These are phyloP conservation scores for Harrya chromipes DNA, from an alignment of 768 basidiomycete species.

Conservation along the genomic window DNA sequence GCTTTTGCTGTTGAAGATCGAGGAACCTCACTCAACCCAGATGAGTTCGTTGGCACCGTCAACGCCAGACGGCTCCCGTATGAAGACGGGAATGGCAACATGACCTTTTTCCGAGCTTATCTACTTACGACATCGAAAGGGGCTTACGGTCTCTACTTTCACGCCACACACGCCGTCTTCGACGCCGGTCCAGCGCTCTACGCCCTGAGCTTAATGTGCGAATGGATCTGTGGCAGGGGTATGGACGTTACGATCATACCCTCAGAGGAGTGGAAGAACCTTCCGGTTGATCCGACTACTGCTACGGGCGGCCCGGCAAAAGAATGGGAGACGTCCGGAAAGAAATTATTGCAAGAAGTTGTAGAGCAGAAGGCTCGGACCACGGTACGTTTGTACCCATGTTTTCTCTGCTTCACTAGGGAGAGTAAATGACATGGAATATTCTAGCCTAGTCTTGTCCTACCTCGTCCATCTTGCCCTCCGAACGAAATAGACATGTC, in stretches of 20 bases:
- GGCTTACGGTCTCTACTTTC: slow-evolving; percentile 24
- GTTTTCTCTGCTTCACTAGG: neutral
- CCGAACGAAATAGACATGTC: slow-evolving; percentile 4
- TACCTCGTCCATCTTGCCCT: slow-evolving; percentile 7
- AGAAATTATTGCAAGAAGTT: slow-evolving; percentile 12
- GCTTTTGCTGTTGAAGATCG: slow-evolving; percentile 16
- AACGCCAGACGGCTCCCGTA: slow-evolving; percentile 21
- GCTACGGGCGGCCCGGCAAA: slow-evolving; percentile 21
- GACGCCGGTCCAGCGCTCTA: slow-evolving; percentile 22
- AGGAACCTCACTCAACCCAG: slow-evolving; percentile 11
- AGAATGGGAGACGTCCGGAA: slow-evolving; percentile 17
- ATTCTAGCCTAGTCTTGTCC: slow-evolving; percentile 6
- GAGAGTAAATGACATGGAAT: neutral
- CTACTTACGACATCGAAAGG: slow-evolving; percentile 10
- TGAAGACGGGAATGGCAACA: neutral
- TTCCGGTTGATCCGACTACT: slow-evolving; percentile 25
- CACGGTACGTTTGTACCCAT: slow-evolving; percentile 6
- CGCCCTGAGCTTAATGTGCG: slow-evolving; percentile 21
- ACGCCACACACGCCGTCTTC: slow-evolving; percentile 19
- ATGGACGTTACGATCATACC: slow-evolving; percentile 12
- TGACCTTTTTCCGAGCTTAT: slow-evolving; percentile 6
- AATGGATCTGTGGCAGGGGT: slow-evolving; percentile 18
- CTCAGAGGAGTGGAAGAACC: slow-evolving; percentile 25
- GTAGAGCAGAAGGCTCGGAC: slow-evolving; percentile 2
- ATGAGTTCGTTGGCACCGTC: slow-evolving; percentile 15